These are phyloP conservation scores for Solanum piurae DNA, from an alignment of 257 asterid species.

Conservation along the genomic window DNA sequence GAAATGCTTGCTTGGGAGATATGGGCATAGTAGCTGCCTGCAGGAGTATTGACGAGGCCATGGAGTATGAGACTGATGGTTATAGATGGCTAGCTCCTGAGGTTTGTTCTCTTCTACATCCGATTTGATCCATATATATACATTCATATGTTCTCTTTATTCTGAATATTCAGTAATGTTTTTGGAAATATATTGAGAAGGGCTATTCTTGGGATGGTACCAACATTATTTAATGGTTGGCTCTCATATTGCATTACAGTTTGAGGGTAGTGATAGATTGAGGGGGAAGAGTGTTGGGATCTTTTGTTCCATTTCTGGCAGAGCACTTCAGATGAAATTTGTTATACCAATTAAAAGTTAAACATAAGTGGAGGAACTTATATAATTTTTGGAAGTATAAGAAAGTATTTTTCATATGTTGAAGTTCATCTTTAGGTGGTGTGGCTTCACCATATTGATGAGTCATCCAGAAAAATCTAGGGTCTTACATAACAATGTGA, in stretches of 20 bases:
- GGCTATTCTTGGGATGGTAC: not conserved
- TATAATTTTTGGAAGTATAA: not conserved
- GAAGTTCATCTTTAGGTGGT: not conserved
- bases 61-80: constrained; percentile 98
- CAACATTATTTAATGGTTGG: not conserved
- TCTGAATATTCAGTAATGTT: not conserved
- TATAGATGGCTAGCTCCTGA: constrained; percentile 99
- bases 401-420: not conserved
- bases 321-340: not conserved
- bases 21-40: constrained; percentile 91
- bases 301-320: not conserved
- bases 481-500: not conserved
- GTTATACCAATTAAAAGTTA: not conserved
- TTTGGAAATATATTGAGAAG: not conserved
- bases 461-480: not conserved
- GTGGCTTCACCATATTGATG: not conserved
- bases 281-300: not conserved
- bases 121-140: not conserved
- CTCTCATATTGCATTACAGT: not conserved
- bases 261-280: not conserved
- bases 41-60: constrained; percentile 73
- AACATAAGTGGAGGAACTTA: not conserved
- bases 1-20: constrained; percentile 91
- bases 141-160: not conserved
- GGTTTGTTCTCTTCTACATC: constrained; percentile 37